Evolutionary conservation across 768 basidiomycete genomes (phyloP), one percentile per base, ranked within the genome.

Genomic region (Albatrellus ellisii): DNA sequence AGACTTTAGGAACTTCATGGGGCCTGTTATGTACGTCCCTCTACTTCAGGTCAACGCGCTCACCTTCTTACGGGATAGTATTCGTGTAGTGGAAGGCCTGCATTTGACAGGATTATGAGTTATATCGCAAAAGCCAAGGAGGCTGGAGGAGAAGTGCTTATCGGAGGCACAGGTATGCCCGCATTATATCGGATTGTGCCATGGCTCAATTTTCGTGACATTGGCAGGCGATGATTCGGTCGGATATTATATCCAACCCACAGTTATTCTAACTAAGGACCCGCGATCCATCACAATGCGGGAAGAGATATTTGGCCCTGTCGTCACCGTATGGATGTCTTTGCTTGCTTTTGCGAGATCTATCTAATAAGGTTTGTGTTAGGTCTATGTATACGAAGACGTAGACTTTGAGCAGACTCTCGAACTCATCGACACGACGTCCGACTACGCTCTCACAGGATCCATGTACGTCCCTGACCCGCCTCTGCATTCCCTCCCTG

Each of bases 241-340:
- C 54, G 95, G 95, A 6, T 99, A 77, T 70, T 98, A 81, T 61
- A 68, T 99, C 45, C 77, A 91, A 58, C 95, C 95, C 3, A 99
- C 95, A 6, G 77, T 97, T 44, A 92, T 99, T 54, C 62, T 88
- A 46, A 94, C 82, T 52, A 84, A 85, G 56, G 88, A 98, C 57
- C 90, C 95, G 29, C 75, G 75, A 46, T 84, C 78, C 2, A 61
- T 92, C 33, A 92, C 91, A 2, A 86, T 99, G 76, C 73, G 72
- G 6, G 87, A 97, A 51, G 95, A 99, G 64, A 86, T 99, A 53
- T 98, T 99, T 53, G 95, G 95, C 1, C 95, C 95, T 20, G 92
- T 98, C 26, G 53, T 97, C 40, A 94, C 92, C 26, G 88, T 87
- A 49, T 37, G 66, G 53, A n/a, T 32, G 29, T 28, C 35, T 5